Base-by-base conservation (phyloP, 2,329 filamentous ascomycete genomes). In the Fusarium anthophilum region DNA sequence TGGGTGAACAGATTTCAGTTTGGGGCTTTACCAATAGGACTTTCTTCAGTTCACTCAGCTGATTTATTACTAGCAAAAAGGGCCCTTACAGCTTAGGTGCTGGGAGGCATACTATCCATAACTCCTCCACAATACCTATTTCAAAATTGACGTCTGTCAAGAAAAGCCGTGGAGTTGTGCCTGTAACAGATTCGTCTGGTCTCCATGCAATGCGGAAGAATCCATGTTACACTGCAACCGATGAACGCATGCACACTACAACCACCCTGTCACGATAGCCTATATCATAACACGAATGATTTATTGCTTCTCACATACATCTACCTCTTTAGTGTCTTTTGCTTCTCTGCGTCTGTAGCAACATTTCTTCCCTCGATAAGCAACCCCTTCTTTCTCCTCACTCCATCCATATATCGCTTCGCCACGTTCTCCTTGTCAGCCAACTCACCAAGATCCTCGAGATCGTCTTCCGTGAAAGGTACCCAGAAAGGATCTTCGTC, bases 401-500 rank as follows among this genome's bases (percentile, higher is more conserved):
- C 96, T 43, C 89, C 87, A 84, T 99, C 96, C 89, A 99, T 95
- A 86, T 98, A 98, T 80, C 93, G 86, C 89, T 97, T 98, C 30
- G 96, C 96, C 57, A 98, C 94, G 83, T 98, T 98, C 87, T 98
- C 96, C 80, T 90, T 90, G 84, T 99, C 96, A 8, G 94, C 96
- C 81, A 96, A 86, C 86, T 98, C 96, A 32, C 96, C 96, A 69
- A 99, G 84, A 86, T 99, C 96, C 87, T 99, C 96, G 58, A 99
- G 84, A 80, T 99, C 94, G 81, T 98, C 96, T 80, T 98, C 96
- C 0, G 96, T 98, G 74, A 94, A 95, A 3, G 96, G 96, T 53
- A 97, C 95, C 96, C 96, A 99, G 85, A 97, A 97, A 0, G 96
- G 96, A 85, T 99, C 96, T 83, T 98, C 93, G 81, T 98, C 95